Conservation (phyloP, 2,329 filamentous ascomycete genomes). For the Epicoccum nigrum region DNA sequence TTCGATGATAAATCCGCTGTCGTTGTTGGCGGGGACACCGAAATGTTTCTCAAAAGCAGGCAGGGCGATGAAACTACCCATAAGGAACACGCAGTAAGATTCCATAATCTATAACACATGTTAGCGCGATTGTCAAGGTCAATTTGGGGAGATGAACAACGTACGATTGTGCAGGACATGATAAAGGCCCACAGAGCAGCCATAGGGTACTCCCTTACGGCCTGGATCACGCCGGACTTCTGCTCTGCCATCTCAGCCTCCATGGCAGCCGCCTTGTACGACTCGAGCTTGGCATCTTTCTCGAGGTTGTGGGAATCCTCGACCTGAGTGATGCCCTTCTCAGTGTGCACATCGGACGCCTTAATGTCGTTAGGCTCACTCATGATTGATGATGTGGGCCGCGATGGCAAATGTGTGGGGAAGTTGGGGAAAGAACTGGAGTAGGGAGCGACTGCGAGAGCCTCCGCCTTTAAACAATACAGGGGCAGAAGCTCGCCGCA, state of each 20-base stretch:
- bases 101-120: conserved; percentile 64
- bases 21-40: conserved; percentile 49
- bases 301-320: conserved; percentile 30
- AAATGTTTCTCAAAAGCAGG: conserved; percentile 54
- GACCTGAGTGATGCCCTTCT: conserved; percentile 32
- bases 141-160: conserved; percentile 21
- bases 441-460: conserved; percentile 12
- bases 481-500: conserved; percentile 15
- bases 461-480: conserved; percentile 29
- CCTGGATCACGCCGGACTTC: conserved; percentile 57
- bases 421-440: conserved; percentile 29
- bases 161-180: conserved; percentile 62
- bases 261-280: conserved; percentile 61
- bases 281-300: conserved; percentile 46
- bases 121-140: conserved; percentile 19
- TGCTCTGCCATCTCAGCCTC: conserved; percentile 63
- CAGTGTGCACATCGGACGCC: conserved; percentile 19
- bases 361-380: conserved; percentile 28
- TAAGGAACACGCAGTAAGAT: conserved; percentile 67
- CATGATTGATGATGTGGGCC: conserved; percentile 32
- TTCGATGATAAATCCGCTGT: conserved; percentile 50
- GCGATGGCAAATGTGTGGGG: conserved; percentile 20
- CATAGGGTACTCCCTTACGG: conserved; percentile 59
- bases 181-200: conserved; percentile 62
- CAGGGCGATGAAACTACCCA: conserved; percentile 64